A percentile compares a stretch with the other conserved stretches of the same genome.
Conservation (phyloP, 2,329 filamentous ascomycete species). For the Alternaria metachromatica region DNA sequence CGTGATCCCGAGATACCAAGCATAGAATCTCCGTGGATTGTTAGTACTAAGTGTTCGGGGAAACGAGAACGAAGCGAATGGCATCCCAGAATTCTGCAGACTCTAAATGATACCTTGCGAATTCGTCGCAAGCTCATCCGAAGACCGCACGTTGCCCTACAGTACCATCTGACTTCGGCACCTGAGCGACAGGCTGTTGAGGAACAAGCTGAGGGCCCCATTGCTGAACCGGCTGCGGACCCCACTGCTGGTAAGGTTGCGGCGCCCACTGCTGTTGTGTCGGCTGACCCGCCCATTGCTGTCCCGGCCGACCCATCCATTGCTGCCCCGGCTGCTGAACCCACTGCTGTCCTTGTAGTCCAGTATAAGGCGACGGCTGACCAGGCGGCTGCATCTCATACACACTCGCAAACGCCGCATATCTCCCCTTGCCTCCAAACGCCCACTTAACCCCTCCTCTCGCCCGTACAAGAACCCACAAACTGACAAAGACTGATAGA, state of each 20-base stretch:
- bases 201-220: not conserved
- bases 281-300: slow-evolving; percentile 13
- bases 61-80: no score
- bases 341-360: not conserved
- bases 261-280: slow-evolving; percentile 10
- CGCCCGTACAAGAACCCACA: slow-evolving; percentile 29
- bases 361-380: not conserved
- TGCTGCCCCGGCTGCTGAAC: slow-evolving; percentile 2
- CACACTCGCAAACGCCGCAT: slow-evolving; percentile 33
- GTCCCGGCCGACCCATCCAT: slow-evolving; percentile 11
- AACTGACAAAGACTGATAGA: slow-evolving; percentile 20
- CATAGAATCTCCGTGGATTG: not conserved
- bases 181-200: not conserved
- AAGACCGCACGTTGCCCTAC: slow-evolving; percentile 7
- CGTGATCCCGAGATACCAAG: not conserved
- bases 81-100: not conserved
- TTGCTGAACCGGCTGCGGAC: not conserved
- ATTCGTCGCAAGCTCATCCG: not conserved
- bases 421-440: slow-evolving; percentile 34
- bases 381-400: slow-evolving; percentile 30
- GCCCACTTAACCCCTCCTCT: slow-evolving; percentile 39
- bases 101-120: not conserved
- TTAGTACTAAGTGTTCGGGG: not conserved
- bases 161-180: slow-evolving; percentile 2
- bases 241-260: slow-evolving; percentile 12